Percentiles rank a stretch among this genome's conserved stretches.
Evolutionary conservation across 495 filamentous ascomycete species (phyloP).

Genomic region (Trichoderma virens): DNA sequence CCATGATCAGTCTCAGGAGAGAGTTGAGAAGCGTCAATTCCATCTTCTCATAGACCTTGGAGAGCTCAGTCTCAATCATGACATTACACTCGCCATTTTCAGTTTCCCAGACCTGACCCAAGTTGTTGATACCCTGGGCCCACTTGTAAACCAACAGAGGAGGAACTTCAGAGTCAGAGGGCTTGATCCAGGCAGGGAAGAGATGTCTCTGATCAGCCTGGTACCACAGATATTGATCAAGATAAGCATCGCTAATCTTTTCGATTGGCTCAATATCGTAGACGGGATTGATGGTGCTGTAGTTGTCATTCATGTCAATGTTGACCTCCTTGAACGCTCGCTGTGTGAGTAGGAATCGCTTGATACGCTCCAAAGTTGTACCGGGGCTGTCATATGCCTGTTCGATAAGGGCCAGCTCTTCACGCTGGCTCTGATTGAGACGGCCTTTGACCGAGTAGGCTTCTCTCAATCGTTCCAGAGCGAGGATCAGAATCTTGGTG

Average conservation of each 20-base stretch:
- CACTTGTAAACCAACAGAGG: conserved; percentile 96
- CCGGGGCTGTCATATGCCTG: conserved; percentile 98
- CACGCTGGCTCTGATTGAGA: conserved; percentile 94
- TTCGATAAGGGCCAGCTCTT: conserved; percentile 95
- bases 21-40: conserved; percentile 94
- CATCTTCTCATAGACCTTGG: conserved; percentile 99
- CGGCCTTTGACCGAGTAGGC: conserved; percentile 97
- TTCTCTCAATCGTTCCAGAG: conserved; percentile 87
- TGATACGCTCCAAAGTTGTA: conserved; percentile 92
- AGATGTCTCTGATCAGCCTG: conserved; percentile 97
- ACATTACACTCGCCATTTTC: conserved; percentile 96
- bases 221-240: conserved; percentile 99
- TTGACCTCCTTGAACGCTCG: conserved; percentile 99
- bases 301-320: conserved; percentile 99
- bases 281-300: conserved; percentile 96
- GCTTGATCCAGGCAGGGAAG: conserved; percentile 99
- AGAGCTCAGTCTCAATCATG: conserved; percentile 96
- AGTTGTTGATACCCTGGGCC: conserved; percentile 99
- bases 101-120: conserved; percentile 95
- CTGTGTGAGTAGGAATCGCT: conserved; percentile 94
- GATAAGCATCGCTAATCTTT: conserved; percentile 98
- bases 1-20: conserved; percentile 92
- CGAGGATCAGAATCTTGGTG: conserved; percentile 97
- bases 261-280: conserved; percentile 99
- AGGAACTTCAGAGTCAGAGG: conserved; percentile 97